Base-by-base conservation (phyloP, 192 early-diverging fungal species). In the Backusella circina region DNA sequence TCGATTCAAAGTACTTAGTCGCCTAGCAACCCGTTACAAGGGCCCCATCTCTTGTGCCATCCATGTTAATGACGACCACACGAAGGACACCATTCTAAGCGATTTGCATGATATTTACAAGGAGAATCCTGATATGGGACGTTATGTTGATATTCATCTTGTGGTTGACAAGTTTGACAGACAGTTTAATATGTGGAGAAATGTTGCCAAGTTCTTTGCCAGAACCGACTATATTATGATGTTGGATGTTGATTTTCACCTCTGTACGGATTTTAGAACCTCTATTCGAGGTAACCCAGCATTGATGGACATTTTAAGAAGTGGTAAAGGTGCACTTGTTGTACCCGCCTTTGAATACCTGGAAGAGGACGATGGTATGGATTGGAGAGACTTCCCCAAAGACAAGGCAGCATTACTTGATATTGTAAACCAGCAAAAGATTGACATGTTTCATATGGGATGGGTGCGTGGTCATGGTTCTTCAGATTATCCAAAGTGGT, bases 131-230 rank as follows among this genome's bases (percentile, higher is more conserved):
- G 67, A 84, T n/a, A 79, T 90, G 73, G 74, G 78, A 39, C 37
- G 83, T 47, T 86, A 82, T 64, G 86, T 88, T 9, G 89, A 90
- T 78, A 65, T 88, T 16, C 89, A 90, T 76, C 78, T 90, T n/a
- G 85, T 90, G 10, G 81, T 88, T 4, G 89, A 90, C 72, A 79
- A 79, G 31, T 90, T 90, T 64, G 85, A 87, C 65, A 79, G 88
- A 65, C 89, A 90, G 73, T 89, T 90, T 78, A 90, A 90, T 75
- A 87, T 87, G 86, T 90, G 88, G 88, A 81, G 89, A 28, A 90
- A 90, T 32, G 83, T 90, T 16, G 89, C 89, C 54, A 87, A 87
- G 37, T 84, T 90, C 41, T 90, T 90, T 78, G 84, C 86, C 23
- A 77, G 89, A 51, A 84, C 86, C 1, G 84, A 90, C 44, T 90